Evolutionary conservation across 345 rosid genomes (phyloP), one percentile per base, ranked within the genome.

Genomic region (Brassica cretica): DNA sequence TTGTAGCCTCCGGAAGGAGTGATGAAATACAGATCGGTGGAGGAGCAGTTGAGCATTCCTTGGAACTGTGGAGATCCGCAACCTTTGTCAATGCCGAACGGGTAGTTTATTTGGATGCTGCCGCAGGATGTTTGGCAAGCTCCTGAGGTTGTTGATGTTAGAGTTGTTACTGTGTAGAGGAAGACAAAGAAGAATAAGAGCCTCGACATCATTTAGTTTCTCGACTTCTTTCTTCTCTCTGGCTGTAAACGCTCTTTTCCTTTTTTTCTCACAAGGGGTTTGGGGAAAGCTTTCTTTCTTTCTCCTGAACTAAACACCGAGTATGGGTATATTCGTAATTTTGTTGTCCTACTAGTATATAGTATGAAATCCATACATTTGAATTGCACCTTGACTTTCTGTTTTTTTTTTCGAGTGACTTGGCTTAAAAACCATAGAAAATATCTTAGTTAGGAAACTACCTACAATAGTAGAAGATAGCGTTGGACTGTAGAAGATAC

Each of bases 41-140:
- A 86, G 90, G 80, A 86, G 90, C 97, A 94, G 78, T 86, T 90
- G 37, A 94, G 77, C 92, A 89, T 88, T 69, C 67, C 80, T 30
- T 89, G 85, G 83, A 84, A 91, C 75, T 90, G 93, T 0, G 91
- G 90, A 1, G 98, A 89, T 56, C 98, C 98, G 66, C 98, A 94
- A 1, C 98, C 98, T 6, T 88, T 89, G 69, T 91, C 97, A 71
- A 94, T 66, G 39, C 89, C 93, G 62, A 94, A 94, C 0, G 98
- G 98, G 86, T 91, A 94, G 76, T 82, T 84, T 66, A 94, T 85
- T 12, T 88, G 70, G 41, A 89, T 82, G 86, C 35, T 76, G 77
- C 93, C 95, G 79, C 98, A 94, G 44, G 78, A 62, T 61, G 81
- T 71, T 30, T 90, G 86, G 85, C 98, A 94, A 5, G 74, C 35